Base-by-base conservation (phyloP, 2,329 filamentous ascomycete species). In the Xylaria sp. region DNA sequence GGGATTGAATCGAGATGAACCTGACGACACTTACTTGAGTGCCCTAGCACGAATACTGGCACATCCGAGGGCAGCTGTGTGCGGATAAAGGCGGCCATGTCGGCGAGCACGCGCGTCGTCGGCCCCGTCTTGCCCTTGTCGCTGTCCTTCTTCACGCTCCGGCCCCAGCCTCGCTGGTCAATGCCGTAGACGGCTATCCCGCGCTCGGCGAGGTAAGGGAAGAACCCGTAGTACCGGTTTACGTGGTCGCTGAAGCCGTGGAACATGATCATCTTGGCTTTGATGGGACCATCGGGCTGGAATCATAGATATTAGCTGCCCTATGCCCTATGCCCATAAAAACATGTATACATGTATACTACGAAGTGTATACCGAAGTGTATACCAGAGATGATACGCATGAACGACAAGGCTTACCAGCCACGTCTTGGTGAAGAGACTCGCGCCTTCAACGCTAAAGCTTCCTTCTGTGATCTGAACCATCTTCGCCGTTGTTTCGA, bases 231-330 rank as follows among this genome's bases (percentile, higher is more conserved):
- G 82, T 97, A 97, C 67, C 89, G 88, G 80, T 92, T 90, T 79
- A 92, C 84, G 80, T 97, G 93, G 80, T 97, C 94, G 79, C 90
- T 93, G 85, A 94, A 98, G 75, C 94, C 94, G 82, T 98, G 94
- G 71, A 98, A 83, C 80, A 97, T 92, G 75, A 96, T 85, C 59
- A 97, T 80, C 73, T 92, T 92, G 42, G 94, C 94, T 75, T 86
- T 87, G 64, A 86, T 80, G 13, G 85, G 80, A 16, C 83, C 85
- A 35, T 85, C 79, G 35, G 88, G 88, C 90, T 90, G 72, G 21
- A 5, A 5, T 16, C 44, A 32, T 8, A 16, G 9, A 57, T 50
- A 18, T 68, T 8, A 68, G 61, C 29, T 23, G 18, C 29, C 23
- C 25, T 27, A 10, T 58, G 12, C 21, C 13, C 13, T 18, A 18